Percentiles rank a stretch among this genome's conserved stretches.
Evolutionary conservation across 148 eudicot species (phyloP).

Genomic region (Arbutus unedo): DNA sequence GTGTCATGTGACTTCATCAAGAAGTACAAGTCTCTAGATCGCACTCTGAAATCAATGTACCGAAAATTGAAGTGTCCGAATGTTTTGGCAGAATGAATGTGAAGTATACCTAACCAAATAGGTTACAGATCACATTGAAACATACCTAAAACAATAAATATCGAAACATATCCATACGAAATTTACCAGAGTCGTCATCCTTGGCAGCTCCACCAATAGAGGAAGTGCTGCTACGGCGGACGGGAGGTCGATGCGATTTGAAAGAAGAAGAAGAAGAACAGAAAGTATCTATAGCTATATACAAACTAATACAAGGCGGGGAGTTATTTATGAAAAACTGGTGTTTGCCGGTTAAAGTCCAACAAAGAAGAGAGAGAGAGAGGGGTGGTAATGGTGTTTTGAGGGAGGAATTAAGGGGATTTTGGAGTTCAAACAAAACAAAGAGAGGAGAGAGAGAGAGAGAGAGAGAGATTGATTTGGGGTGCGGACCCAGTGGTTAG

Average conservation of each 20-base stretch:
- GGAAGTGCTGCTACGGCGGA: conserved; percentile 57
- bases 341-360: conserved; percentile 5
- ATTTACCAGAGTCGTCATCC: conserved; percentile 25
- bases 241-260: conserved; percentile 55
- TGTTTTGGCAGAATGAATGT: not conserved
- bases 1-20: not conserved
- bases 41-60: not conserved
- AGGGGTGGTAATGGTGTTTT: not conserved
- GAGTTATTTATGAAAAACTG: not conserved
- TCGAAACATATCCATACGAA: not conserved
- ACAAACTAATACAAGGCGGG: not conserved
- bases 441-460: not conserved
- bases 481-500: not conserved
- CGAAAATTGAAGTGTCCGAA: not conserved
- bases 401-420: not conserved
- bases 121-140: not conserved
- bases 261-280: conserved; percentile 41
- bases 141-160: not conserved
- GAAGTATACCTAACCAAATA: not conserved
- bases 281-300: not conserved
- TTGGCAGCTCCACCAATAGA: conserved; percentile 34
- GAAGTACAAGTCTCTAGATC: not conserved
- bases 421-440: not conserved
- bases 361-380: not conserved
- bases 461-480: not conserved